These are phyloP conservation scores for Erodium texanum DNA, from an alignment of 441 rosid species.

Conservation along the genomic window DNA sequence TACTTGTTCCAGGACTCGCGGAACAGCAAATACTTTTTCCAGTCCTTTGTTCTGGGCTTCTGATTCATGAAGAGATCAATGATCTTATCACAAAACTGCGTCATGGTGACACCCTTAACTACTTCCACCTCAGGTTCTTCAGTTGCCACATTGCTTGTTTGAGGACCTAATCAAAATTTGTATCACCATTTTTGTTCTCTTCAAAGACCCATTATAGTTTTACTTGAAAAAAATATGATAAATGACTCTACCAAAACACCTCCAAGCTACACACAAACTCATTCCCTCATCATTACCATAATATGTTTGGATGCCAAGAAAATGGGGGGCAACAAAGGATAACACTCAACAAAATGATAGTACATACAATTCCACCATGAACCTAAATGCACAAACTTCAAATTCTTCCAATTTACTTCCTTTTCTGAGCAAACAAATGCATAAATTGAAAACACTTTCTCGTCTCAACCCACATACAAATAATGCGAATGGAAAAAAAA, in stretches of 20 bases:
- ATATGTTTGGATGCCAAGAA: background rate
- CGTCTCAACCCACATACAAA: slow-evolving; percentile 4
- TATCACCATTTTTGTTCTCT: background rate
- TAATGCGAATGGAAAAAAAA: background rate
- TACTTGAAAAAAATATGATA: background rate
- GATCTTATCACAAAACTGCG: slow-evolving; percentile 69
- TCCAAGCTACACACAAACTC: too few relatives aligned
- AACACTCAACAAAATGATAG: too few relatives aligned
- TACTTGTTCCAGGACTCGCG: slow-evolving; percentile 86
- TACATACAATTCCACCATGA: background rate
- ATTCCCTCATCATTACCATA: too few relatives aligned
- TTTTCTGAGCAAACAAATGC: background rate
- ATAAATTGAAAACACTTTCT: background rate
- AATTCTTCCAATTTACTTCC: background rate
- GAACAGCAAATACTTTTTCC: slow-evolving; percentile 69
- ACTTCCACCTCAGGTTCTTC: slow-evolving; percentile 53
- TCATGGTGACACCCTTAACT: slow-evolving; percentile 56
- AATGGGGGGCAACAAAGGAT: background rate
- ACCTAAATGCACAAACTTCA: slow-evolving; percentile 4
- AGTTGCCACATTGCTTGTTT: slow-evolving; percentile 28
- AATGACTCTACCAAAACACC: background rate
- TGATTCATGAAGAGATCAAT: slow-evolving; percentile 67
- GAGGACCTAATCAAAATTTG: slow-evolving; percentile 28
- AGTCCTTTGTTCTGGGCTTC: slow-evolving; percentile 65
- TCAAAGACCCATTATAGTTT: background rate